These are phyloP conservation scores for Nakataea oryzae DNA, from an alignment of 2,329 filamentous ascomycete species.

Conservation along the genomic window DNA sequence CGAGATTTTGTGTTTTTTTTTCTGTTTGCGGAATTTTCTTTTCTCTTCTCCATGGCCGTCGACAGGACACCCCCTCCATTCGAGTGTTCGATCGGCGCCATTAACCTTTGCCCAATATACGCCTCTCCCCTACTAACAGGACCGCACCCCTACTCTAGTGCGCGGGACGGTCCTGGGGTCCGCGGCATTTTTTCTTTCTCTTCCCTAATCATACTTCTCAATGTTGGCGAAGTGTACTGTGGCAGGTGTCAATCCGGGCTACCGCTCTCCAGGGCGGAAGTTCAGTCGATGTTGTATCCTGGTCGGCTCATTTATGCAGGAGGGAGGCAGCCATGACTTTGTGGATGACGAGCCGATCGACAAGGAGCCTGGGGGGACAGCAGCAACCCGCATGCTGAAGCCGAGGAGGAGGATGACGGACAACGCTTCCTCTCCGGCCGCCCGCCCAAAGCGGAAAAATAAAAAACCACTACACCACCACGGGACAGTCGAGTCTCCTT, in stretches of 20 bases:
- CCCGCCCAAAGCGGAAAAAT: not conserved
- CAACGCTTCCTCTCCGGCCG: not conserved
- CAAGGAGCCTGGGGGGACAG: not conserved
- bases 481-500: not conserved
- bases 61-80: not conserved
- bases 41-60: not conserved
- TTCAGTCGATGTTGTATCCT: not conserved
- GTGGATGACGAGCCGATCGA: not conserved
- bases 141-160: not conserved
- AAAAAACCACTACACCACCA: not conserved
- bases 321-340: not conserved
- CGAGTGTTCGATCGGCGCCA: not conserved
- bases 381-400: not conserved
- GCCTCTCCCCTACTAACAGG: not conserved
- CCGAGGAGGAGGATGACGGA: not conserved
- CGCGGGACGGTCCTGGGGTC: not conserved
- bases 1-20: conserved; percentile 5
- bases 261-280: not conserved
- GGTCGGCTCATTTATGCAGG: not conserved
- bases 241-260: not conserved
- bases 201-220: not conserved
- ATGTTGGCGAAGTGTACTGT: not conserved
- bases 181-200: not conserved
- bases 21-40: not conserved
- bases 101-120: not conserved